A percentile compares a stretch with the other conserved stretches of the same genome.
Evolutionary conservation across 169 alveolate species (phyloP).

Genomic region (Perkinsus marinus): DNA sequence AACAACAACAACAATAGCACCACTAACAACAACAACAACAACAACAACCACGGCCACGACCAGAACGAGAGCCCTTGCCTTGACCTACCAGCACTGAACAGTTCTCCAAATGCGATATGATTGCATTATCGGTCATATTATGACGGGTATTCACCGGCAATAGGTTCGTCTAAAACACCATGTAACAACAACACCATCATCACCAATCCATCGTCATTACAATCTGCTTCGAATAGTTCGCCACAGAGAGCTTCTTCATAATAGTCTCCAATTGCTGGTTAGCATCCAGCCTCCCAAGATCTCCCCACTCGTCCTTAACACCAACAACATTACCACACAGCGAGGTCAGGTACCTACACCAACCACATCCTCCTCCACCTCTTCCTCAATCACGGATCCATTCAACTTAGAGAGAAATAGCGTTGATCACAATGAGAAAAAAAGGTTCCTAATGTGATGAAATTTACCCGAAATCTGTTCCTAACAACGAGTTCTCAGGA

Average conservation of each 20-base stretch:
- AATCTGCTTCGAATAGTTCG: background rate
- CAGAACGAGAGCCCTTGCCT: background rate
- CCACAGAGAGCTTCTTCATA: background rate
- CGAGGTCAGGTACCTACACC: background rate
- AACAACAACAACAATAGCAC: too few species aligned
- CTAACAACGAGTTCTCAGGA: too few species aligned
- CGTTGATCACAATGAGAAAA: too few species aligned
- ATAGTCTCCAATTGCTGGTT: background rate
- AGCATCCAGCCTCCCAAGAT: background rate
- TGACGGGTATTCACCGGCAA: background rate
- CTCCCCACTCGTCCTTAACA: background rate
- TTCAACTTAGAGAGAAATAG: too few species aligned
- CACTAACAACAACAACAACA: too few species aligned
- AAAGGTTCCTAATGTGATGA: too few species aligned
- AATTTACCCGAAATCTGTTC: too few species aligned
- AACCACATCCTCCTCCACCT: too few species aligned
- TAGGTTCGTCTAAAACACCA: background rate
- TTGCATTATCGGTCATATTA: background rate
- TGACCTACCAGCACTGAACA: background rate
- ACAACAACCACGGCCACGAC: background rate
- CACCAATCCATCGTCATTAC: too few species aligned
- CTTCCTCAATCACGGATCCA: too few species aligned
- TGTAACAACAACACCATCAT: too few species aligned
- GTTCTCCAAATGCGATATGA: background rate
- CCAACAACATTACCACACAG: background rate